Evolutionary conservation across 2,329 filamentous ascomycete genomes (phyloP), one percentile per base, ranked within the genome.

Genomic region (Alternaria brassicae): DNA sequence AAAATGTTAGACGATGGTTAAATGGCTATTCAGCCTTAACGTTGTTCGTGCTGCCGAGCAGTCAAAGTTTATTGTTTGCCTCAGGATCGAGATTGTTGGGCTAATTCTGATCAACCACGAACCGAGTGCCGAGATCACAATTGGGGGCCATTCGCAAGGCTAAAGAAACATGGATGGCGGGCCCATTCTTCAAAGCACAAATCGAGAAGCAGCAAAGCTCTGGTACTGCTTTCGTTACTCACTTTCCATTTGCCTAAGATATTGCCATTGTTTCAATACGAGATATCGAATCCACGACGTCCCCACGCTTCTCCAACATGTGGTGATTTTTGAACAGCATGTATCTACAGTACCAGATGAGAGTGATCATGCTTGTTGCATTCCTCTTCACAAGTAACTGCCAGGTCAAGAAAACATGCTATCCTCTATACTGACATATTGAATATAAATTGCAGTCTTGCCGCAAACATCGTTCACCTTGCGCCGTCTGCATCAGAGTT

Each of bases 141-240:
- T 44, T 53, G 50, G 50, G 50, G 50, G 50, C 50, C 30, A 44
- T 17, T 23, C n/a, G 13, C 15, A 21, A 44, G 50, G 28, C 40
- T 44, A 39, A 27, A 3, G 8, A 41, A 41, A 1, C 4, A 25
- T 23, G 19, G 12, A 25, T 23, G 7, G 1, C 12, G 8, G 19
- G 13, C 13, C 12, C 21, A 15, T 41, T 23, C 5, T 25, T 3
- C 3, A 41, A 12, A 41, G 1, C 2, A 21, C 10, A 3, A 13
- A 1, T 23, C n/a, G 10, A 8, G 13, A 25, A 23, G 3, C 8
- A 25, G 7, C 12, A 15, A 15, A 25, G 12, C 15, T 10, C 15
- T 10, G 7, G 21, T 10, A 3, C n/a, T n/a, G 3, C 19, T 15
- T 12, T 12, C 21, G 7, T 2, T 2, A 13, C 13, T 6, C 15